Base-by-base conservation (phyloP, 2,329 filamentous ascomycete species). In the Penicillium freii region DNA sequence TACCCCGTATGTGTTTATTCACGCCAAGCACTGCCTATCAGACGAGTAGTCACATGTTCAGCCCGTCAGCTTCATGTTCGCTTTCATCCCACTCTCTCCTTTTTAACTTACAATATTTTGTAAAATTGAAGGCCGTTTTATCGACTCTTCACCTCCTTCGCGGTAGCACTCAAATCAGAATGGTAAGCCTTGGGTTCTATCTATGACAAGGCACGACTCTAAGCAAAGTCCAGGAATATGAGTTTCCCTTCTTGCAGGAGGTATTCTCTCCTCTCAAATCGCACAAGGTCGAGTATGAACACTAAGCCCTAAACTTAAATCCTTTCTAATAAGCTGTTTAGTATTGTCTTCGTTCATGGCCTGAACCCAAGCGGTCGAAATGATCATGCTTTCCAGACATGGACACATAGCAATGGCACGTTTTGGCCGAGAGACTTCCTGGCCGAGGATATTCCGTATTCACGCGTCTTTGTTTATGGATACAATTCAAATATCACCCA, bases 321-420 rank as follows among this genome's bases (percentile, higher is more conserved):
- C 17, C 1, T 23, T 13, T 11, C 23, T 40, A 13, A 47, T 19
- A 7, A 7, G 7, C n/a, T 21, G 11, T 2, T 17, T 39, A 71
- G 69, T 44, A 63, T 72, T 36, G 62, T 72, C 27, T 72, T 72
- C 43, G 70, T 72, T 23, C 70, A 71, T 40, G 70, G 70, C 1
- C 61, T 72, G 33, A 72, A 72, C 33, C 68, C 70, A 43, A 64
- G 62, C 27, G 69, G 68, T 33, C 65, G 66, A 34, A 64, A 65
- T 46, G 69, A 72, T 47, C 70, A 74, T 46, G 66, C 69, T 13
- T 70, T 70, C 51, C 57, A 68, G 17, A 73, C 72, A 34, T 73
- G 71, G 69, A 72, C 64, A 2, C 70, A 72, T 50, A 51, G 50
- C 11, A 66, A 66, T 54, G 56, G 62, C 23, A 63, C 49, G 1